Evolutionary conservation across 2,329 filamentous ascomycete genomes (phyloP).

Genomic region (Didymella pomorum): DNA sequence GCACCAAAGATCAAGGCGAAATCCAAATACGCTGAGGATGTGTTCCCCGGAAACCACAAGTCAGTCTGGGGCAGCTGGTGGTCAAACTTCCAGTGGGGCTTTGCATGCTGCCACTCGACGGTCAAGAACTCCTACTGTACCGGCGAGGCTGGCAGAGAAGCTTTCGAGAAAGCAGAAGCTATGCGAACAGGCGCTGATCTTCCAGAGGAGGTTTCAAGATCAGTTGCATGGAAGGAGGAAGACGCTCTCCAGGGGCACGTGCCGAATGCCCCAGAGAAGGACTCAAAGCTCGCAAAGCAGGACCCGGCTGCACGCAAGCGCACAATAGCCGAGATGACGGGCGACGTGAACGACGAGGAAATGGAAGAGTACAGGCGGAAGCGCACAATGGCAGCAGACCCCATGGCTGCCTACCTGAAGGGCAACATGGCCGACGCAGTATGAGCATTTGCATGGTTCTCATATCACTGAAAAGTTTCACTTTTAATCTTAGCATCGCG

Average conservation of each 20-base stretch:
- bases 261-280: slow-evolving; percentile 54
- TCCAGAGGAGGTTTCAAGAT: slow-evolving; percentile 50
- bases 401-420: slow-evolving; percentile 79
- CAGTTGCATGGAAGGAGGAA: slow-evolving; percentile 55
- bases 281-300: slow-evolving; percentile 52
- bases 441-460: slow-evolving; percentile 26
- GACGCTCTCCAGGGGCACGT: slow-evolving; percentile 52
- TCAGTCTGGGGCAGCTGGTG: slow-evolving; percentile 98
- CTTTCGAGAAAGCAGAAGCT: slow-evolving; percentile 78
- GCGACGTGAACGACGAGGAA: slow-evolving; percentile 80
- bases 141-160: slow-evolving; percentile 83
- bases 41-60: slow-evolving; percentile 88
- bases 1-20: slow-evolving; percentile 76
- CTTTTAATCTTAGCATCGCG: slow-evolving; percentile 43
- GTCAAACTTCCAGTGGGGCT: slow-evolving; percentile 94
- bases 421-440: slow-evolving; percentile 76
- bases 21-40: slow-evolving; percentile 91
- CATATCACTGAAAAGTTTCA: slow-evolving; percentile 26
- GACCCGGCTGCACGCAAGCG: slow-evolving; percentile 69
- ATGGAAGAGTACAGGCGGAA: slow-evolving; percentile 86
- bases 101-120: slow-evolving; percentile 90
- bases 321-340: slow-evolving; percentile 79
- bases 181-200: slow-evolving; percentile 60
- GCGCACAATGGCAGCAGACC: slow-evolving; percentile 76
- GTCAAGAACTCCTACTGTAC: slow-evolving; percentile 98